Percentiles rank a stretch among this genome's conserved stretches.
Conservation (phyloP, 441 rosid species). For the Brassica hybrid region DNA sequence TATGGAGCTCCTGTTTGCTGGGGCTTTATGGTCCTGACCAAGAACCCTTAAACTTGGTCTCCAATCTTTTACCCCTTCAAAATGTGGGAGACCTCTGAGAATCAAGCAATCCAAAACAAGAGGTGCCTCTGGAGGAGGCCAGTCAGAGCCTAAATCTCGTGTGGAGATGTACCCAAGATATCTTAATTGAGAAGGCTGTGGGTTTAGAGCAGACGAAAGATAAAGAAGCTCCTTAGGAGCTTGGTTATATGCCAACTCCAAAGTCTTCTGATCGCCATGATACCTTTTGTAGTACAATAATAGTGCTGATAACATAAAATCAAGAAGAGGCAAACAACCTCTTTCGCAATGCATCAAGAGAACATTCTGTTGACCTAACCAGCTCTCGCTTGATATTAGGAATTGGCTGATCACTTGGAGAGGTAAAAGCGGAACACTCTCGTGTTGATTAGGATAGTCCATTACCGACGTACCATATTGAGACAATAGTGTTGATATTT, state of each 20-base stretch:
- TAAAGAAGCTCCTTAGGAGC: not conserved
- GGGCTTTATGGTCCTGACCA: not conserved
- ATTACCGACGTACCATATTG: too few relatives aligned
- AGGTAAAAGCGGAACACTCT: too few relatives aligned
- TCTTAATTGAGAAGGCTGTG: not conserved
- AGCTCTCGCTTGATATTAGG: not conserved
- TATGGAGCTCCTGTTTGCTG: slow-evolving; percentile 41
- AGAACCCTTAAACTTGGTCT: not conserved
- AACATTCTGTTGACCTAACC: not conserved
- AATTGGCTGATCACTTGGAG: too few relatives aligned
- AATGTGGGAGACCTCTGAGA: slow-evolving; percentile 73
- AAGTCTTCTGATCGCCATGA: slow-evolving; percentile 87
- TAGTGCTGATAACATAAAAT: not conserved
- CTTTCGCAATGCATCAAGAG: not conserved
- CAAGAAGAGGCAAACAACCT: not conserved
- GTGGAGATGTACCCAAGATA: not conserved
- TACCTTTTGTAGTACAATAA: slow-evolving; percentile 55
- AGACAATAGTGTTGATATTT: slow-evolving; percentile 58
- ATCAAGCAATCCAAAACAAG: slow-evolving; percentile 81
- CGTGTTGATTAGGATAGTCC: too few relatives aligned
- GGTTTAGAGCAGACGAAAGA: slow-evolving; percentile 64
- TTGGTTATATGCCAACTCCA: slow-evolving; percentile 81
- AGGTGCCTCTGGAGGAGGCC: slow-evolving; percentile 94
- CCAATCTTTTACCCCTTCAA: slow-evolving; percentile 55
- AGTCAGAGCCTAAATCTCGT: slow-evolving; percentile 68